These are phyloP conservation scores for Cardamine resedifolia DNA, from an alignment of 345 rosid species.

Conservation along the genomic window DNA sequence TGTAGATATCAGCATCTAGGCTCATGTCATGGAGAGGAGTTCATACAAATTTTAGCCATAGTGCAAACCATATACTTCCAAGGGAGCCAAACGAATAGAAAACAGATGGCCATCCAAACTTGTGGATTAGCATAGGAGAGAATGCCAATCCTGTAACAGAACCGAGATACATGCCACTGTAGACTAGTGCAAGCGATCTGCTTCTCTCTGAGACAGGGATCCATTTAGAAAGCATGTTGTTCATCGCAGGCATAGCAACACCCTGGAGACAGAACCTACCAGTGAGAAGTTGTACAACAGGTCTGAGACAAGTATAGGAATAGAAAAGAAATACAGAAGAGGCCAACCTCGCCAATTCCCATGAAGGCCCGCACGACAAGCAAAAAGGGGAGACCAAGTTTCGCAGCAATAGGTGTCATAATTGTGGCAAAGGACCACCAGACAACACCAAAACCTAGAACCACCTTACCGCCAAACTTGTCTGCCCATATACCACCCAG, in stretches of 20 bases:
- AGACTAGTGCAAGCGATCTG: conserved; percentile 91
- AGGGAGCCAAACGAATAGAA: conserved; percentile 95
- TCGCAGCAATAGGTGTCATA: conserved; percentile 97
- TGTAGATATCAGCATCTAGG: conserved; percentile 13
- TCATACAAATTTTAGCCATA: conserved; percentile 72
- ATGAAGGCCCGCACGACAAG: conserved; percentile 87
- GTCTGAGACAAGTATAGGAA: conserved; percentile 1
- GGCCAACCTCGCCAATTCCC: conserved; percentile 95
- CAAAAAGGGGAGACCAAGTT: conserved; percentile 83
- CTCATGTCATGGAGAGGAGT: conserved; percentile 17
- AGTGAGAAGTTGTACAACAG: conserved; percentile 29
- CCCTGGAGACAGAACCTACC: conserved; percentile 56
- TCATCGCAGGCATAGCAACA: conserved; percentile 99
- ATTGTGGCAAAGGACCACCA: conserved; percentile 96
- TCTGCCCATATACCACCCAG: conserved; percentile 99
- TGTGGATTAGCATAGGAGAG: conserved; percentile 81
- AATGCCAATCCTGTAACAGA: conserved; percentile 86
- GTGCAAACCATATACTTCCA: conserved; percentile 84
- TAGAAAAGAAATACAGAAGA: conserved; percentile 5
- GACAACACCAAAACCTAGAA: conserved; percentile 89
- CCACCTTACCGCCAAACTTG: conserved; percentile 88
- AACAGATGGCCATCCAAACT: conserved; percentile 95
- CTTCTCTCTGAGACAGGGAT: conserved; percentile 98
- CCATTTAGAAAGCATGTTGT: conserved; percentile 95
- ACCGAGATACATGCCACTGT: conserved; percentile 99